Conservation (phyloP, 352 stramenopile genomes). For the Globisporangium canariense region DNA sequence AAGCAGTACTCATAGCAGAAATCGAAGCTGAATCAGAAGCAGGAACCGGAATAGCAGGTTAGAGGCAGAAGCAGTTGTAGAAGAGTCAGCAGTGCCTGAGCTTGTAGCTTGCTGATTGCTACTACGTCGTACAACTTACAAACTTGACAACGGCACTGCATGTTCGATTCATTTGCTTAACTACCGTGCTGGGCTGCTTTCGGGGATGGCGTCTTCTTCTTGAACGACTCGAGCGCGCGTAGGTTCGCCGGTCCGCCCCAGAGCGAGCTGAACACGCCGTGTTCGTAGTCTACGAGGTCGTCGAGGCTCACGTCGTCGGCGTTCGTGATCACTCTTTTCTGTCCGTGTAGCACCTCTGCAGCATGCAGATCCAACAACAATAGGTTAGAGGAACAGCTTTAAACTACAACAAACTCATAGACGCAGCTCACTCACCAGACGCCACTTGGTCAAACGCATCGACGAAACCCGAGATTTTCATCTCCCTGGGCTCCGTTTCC, state of each 20-base stretch:
- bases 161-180: neutral
- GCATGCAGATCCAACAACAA: neutral
- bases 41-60: neutral
- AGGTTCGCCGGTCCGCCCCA: conserved; percentile 79
- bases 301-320: conserved; percentile 69
- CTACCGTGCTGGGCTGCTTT: neutral
- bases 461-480: conserved; percentile 45
- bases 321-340: conserved; percentile 68
- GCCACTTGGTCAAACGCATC: conserved; percentile 43
- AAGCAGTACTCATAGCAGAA: too few relatives aligned
- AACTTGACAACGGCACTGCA: neutral
- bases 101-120: neutral
- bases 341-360: conserved; percentile 64
- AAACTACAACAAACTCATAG: neutral
- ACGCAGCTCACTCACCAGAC: conserved; percentile 33
- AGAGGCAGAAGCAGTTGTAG: neutral
- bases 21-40: too few relatives aligned
- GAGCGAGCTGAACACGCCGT: conserved; percentile 59
- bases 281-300: conserved; percentile 56
- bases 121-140: too few relatives aligned
- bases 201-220: conserved; percentile 29
- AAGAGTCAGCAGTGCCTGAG: neutral
- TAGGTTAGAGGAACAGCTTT: neutral
- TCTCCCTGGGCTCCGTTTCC: conserved; percentile 23
- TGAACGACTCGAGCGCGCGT: conserved; percentile 51